Evolutionary conservation across 2,329 filamentous ascomycete genomes (phyloP), one percentile per base, ranked within the genome.

Genomic region (Ophiostoma sp.): DNA sequence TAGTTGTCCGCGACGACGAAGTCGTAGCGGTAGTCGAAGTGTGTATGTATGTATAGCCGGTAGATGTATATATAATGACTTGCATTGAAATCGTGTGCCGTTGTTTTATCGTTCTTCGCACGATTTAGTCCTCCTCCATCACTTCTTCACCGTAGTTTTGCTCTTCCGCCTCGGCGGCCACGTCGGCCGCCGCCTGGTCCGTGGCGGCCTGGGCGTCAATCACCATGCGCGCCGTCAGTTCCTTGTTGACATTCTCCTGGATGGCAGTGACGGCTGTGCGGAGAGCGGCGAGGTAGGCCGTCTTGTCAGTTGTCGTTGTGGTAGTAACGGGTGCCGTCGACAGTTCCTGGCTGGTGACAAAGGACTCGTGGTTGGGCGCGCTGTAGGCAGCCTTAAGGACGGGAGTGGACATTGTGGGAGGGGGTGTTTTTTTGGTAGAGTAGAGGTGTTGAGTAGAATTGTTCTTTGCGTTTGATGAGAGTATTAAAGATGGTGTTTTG

Each of bases 121-220:
- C 33, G 33, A 36, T 3, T 71, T 88, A 88, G 72, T 92, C 91
- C 57, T 92, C 91, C 69, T 91, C 90, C 15, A 88, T 84, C 31
- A 90, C 88, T 80, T 97, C 94, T 81, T 97, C 94, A 66, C 94
- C 94, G 80, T 97, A 97, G 79, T 94, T 92, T 78, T 93, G 89
- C 79, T 94, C 92, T 79, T 91, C 89, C 75, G 87, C 86, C 12
- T 81, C 84, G 74, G 91, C 88, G 74, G 89, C 86, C 11, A 84
- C 78, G 9, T 74, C 78, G 28, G 73, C 80, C 2, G 81, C 82
- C 19, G 81, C 82, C n/a, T 85, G 85, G 17, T 83, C 22, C 22
- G 42, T 48, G 12, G 68, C 82, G 9, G 82, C 83, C 79, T 91
- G 92, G 1, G 72, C 75, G 79, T 94, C 92, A 75, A 92, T 86